phyloP scores from a whole-genome alignment of 2,329 filamentous ascomycete genomes.

The Rhinocladiella similis region DNA sequence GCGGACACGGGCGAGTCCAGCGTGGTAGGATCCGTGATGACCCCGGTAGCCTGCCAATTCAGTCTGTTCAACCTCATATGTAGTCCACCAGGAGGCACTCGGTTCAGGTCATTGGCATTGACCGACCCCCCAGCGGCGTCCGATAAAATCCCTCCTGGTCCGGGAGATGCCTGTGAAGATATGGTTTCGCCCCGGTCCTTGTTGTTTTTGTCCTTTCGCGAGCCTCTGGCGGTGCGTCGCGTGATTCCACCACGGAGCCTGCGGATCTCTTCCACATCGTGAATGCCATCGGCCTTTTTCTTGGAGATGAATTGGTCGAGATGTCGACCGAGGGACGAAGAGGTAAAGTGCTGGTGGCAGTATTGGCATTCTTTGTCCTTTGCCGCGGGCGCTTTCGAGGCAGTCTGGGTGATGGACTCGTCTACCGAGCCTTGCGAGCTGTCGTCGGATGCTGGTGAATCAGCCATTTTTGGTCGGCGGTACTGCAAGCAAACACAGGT shows the following conservation, averaged over 20 bases:
- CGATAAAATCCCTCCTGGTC: slow-evolving; percentile 5
- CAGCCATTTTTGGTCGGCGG: slow-evolving; percentile 13
- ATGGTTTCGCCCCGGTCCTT: slow-evolving; percentile 55
- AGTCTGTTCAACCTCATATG: slow-evolving; percentile 57
- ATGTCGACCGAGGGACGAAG: slow-evolving; percentile 87
- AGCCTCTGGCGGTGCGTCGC: slow-evolving; percentile 73
- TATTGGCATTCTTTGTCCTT: slow-evolving; percentile 91
- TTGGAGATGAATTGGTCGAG: slow-evolving; percentile 92
- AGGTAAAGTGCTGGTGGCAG: slow-evolving; percentile 87
- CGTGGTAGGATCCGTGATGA: slow-evolving; percentile 71
- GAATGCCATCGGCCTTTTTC: slow-evolving; percentile 89
- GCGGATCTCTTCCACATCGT: slow-evolving; percentile 85
- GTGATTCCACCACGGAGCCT: slow-evolving; percentile 84
- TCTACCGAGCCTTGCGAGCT: slow-evolving; percentile 24
- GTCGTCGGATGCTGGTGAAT: slow-evolving; percentile 19
- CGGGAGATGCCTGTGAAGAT: slow-evolving; percentile 32
- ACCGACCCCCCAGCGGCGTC: slow-evolving; percentile 1
- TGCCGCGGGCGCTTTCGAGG: slow-evolving; percentile 43
- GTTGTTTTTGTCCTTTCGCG: slow-evolving; percentile 58
- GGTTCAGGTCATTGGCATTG: slow-evolving; percentile 16
- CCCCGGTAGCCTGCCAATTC: slow-evolving; percentile 74
- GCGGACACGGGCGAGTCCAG: slow-evolving; percentile 46
- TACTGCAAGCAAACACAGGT: slow-evolving; percentile 1
- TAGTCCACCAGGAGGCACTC: slow-evolving; percentile 19
- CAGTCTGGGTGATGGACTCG: slow-evolving; percentile 12